Evolutionary conservation across 1,284 basidiomycete species (phyloP).

Genomic region (Moesziomyces sp.): DNA sequence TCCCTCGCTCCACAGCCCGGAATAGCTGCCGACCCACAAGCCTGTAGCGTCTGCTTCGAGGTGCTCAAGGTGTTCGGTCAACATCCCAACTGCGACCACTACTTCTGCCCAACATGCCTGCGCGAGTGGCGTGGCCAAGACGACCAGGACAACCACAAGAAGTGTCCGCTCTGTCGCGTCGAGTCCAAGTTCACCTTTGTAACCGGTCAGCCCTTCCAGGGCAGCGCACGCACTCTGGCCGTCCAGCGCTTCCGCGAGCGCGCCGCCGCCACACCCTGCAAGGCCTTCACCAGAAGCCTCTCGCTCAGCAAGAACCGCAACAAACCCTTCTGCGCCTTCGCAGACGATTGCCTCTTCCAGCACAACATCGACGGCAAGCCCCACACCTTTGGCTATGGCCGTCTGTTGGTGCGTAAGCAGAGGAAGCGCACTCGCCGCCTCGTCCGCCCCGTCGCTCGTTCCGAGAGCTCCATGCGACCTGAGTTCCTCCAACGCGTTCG

Average conservation of each 20-base stretch:
- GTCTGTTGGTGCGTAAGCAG: constrained; percentile 3
- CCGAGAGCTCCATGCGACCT: not conserved
- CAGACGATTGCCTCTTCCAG: constrained; percentile 38
- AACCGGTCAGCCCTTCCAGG: constrained; percentile 19
- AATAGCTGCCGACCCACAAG: not conserved
- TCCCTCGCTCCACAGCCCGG: not conserved
- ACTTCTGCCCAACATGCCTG: constrained; percentile 44
- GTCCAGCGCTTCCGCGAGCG: constrained; percentile 24
- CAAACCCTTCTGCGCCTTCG: constrained; percentile 35
- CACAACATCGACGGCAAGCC: constrained; percentile 33
- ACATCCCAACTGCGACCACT: constrained; percentile 41
- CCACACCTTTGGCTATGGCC: constrained; percentile 17
- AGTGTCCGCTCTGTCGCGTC: constrained; percentile 41
- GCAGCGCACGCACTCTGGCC: constrained; percentile 12
- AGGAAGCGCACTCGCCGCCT: constrained; percentile 11
- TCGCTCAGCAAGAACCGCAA: constrained; percentile 9
- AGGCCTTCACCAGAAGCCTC: constrained; percentile 34
- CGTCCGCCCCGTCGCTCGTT: not conserved
- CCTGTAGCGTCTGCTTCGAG: constrained; percentile 49
- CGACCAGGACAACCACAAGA: constrained; percentile 22
- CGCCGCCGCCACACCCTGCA: constrained; percentile 27
- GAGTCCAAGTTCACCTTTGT: constrained; percentile 31
- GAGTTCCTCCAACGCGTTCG: constrained; percentile 8
- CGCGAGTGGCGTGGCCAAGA: constrained; percentile 27
- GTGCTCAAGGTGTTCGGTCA: constrained; percentile 32